A percentile compares a stretch with the other conserved stretches of the same genome.
Evolutionary conservation across 106 monocot genomes (phyloP).

Genomic region (Xerophyta viscosa): DNA sequence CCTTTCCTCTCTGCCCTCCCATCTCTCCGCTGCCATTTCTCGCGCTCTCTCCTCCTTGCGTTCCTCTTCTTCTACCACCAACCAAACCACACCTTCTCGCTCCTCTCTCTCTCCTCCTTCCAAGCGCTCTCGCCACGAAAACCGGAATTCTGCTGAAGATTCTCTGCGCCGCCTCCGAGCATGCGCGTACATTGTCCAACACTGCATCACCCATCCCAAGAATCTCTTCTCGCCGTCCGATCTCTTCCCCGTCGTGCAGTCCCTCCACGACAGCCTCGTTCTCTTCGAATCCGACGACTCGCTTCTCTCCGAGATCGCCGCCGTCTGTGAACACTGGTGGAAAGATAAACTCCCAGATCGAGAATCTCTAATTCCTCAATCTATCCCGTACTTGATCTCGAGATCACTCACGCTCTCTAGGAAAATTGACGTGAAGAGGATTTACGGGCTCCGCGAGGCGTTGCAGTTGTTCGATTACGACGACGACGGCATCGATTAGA

Average conservation of each 20-base stretch:
- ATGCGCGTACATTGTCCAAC: slow-evolving; percentile 33
- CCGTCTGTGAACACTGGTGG: slow-evolving; percentile 86
- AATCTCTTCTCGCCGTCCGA: slow-evolving; percentile 37
- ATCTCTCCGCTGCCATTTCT: slow-evolving; percentile 38
- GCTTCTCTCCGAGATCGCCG: slow-evolving; percentile 49
- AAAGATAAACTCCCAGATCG: slow-evolving; percentile 52
- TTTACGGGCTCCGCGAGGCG: slow-evolving; percentile 66
- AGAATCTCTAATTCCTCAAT: slow-evolving; percentile 64
- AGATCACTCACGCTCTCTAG: slow-evolving; percentile 43
- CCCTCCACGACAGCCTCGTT: slow-evolving; percentile 69
- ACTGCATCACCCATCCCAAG: slow-evolving; percentile 64
- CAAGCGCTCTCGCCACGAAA: slow-evolving; percentile 25
- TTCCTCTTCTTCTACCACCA: too few species aligned
- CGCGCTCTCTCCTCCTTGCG: slow-evolving; percentile 35
- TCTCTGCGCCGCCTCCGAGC: slow-evolving; percentile 32
- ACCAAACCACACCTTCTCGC: slow-evolving; percentile 17
- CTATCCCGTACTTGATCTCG: slow-evolving; percentile 76
- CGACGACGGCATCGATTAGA: slow-evolving; percentile 88
- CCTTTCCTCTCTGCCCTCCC: slow-evolving; percentile 47
- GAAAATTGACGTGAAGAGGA: slow-evolving; percentile 48
- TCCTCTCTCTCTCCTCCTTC: slow-evolving; percentile 13
- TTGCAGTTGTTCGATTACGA: slow-evolving; percentile 65
- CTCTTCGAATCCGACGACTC: slow-evolving; percentile 46
- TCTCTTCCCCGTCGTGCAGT: slow-evolving; percentile 40
- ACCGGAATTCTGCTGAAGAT: slow-evolving; percentile 1